Evolutionary conservation across 495 filamentous ascomycete genomes (phyloP).

Genomic region (Aspergillus affinis): DNA sequence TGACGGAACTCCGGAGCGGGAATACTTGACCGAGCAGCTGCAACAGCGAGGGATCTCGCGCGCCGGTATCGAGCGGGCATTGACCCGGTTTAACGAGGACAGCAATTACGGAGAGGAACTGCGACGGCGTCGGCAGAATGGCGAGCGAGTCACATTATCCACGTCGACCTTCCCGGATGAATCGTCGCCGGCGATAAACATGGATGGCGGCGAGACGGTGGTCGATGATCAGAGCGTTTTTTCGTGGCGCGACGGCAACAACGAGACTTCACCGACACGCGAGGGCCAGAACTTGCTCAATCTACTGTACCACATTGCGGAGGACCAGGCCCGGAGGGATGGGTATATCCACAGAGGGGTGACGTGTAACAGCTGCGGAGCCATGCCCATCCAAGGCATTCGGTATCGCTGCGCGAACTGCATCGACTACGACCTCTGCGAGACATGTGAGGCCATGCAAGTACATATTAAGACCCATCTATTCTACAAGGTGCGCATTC

Average conservation of each 20-base stretch:
- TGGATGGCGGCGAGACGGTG: slow-evolving; percentile 55
- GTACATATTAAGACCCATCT: slow-evolving; percentile 89
- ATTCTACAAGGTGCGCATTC: slow-evolving; percentile 88
- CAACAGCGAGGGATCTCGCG: slow-evolving; percentile 43
- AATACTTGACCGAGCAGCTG: slow-evolving; percentile 43
- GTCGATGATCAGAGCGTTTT: slow-evolving; percentile 61
- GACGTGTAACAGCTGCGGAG: slow-evolving; percentile 82
- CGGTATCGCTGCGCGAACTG: slow-evolving; percentile 92
- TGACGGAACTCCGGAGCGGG: slow-evolving; percentile 32
- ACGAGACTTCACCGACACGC: slow-evolving; percentile 55
- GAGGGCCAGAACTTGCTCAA: slow-evolving; percentile 72
- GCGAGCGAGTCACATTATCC: slow-evolving; percentile 43
- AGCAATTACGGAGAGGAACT: slow-evolving; percentile 46
- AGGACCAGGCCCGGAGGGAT: slow-evolving; percentile 77
- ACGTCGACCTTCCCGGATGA: slow-evolving; percentile 47
- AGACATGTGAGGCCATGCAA: slow-evolving; percentile 81
- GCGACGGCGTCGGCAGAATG: slow-evolving; percentile 43
- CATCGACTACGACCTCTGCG: slow-evolving; percentile 86
- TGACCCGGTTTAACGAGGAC: slow-evolving; percentile 43
- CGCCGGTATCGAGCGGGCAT: slow-evolving; percentile 41
- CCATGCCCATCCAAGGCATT: slow-evolving; percentile 85
- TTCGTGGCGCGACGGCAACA: slow-evolving; percentile 53
- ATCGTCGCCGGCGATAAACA: slow-evolving; percentile 42
- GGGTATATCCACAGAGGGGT: slow-evolving; percentile 95
- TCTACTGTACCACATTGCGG: slow-evolving; percentile 74